phyloP scores from a whole-genome alignment of 2,329 filamentous ascomycete genomes.

The Hymenoscyphus repandus region DNA sequence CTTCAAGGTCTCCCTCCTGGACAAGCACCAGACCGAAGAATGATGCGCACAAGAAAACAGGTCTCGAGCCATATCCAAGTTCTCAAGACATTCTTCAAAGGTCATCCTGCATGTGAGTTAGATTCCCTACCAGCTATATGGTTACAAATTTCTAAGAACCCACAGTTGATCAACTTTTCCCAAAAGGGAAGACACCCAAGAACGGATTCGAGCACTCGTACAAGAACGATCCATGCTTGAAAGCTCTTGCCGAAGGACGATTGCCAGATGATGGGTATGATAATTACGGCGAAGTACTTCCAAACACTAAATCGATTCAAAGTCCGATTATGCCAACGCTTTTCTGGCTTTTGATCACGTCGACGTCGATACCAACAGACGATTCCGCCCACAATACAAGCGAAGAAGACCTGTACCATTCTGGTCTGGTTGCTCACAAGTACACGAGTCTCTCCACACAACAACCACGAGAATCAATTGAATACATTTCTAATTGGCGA shows the following conservation, averaged over 20 bases:
- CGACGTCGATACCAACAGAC: conserved; percentile 15
- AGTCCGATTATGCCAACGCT: conserved; percentile 19
- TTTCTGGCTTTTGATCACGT: conserved; percentile 28
- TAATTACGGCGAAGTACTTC: conserved; percentile 8
- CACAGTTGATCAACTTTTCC: conserved; percentile 49
- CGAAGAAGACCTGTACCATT: conserved; percentile 20
- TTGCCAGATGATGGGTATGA: conserved; percentile 23
- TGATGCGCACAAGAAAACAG: conserved; percentile 50
- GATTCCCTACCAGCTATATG: not conserved
- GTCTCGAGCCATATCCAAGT: conserved; percentile 69
- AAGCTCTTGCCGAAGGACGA: conserved; percentile 48
- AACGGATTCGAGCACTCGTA: conserved; percentile 53
- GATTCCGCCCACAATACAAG: conserved; percentile 13
- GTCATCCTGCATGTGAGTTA: conserved; percentile 57
- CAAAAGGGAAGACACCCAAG: conserved; percentile 45
- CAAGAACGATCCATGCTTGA: conserved; percentile 60
- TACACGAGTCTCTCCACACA: conserved; percentile 21
- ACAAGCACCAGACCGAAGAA: conserved; percentile 40
- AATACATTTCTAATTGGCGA: conserved; percentile 53
- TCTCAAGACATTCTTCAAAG: conserved; percentile 60
- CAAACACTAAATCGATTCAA: conserved; percentile 7
- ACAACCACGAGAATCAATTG: conserved; percentile 34
- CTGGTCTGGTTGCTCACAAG: conserved; percentile 20
- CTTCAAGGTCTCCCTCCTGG: conserved; percentile 38
- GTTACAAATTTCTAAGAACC: conserved; percentile 10